Evolutionary conservation across 768 basidiomycete species (phyloP).

Genomic region (Gyrodon lividus): DNA sequence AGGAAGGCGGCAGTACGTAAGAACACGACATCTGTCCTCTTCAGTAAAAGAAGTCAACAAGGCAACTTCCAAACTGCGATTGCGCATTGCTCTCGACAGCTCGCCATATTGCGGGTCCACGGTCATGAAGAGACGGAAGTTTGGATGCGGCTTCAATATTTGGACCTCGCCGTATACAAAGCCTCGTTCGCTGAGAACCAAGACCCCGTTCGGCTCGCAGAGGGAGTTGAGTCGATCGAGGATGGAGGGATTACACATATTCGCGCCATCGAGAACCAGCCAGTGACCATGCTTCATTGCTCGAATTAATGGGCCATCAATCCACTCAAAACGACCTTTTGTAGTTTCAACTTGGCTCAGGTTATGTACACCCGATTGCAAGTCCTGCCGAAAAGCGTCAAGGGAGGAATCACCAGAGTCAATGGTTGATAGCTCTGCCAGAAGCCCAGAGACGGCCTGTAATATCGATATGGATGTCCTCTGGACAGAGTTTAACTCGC

Average conservation of each 20-base stretch:
- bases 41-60: constrained; percentile 37
- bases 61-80: constrained; percentile 87
- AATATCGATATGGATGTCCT: constrained; percentile 23
- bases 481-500: constrained; percentile 14
- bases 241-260: constrained; percentile 92
- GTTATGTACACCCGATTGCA: constrained; percentile 22
- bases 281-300: constrained; percentile 88
- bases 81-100: constrained; percentile 96
- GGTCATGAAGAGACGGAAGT: constrained; percentile 92
- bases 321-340: constrained; percentile 82
- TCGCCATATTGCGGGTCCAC: constrained; percentile 91
- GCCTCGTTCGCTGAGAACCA: constrained; percentile 90
- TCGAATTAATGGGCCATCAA: constrained; percentile 86
- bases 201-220: constrained; percentile 79
- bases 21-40: constrained; percentile 49
- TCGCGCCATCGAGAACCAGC: constrained; percentile 90
- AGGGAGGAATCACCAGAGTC: constrained; percentile 11
- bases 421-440: constrained; percentile 28
- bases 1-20: constrained; percentile 53
- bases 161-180: constrained; percentile 75
- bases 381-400: constrained; percentile 6
- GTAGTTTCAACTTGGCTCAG: constrained; percentile 25
- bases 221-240: constrained; percentile 95
- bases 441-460: constrained; percentile 23
- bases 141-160: constrained; percentile 75